phyloP scores from a whole-genome alignment of 2,329 filamentous ascomycete species.

The Amesomyces nigricolor region DNA sequence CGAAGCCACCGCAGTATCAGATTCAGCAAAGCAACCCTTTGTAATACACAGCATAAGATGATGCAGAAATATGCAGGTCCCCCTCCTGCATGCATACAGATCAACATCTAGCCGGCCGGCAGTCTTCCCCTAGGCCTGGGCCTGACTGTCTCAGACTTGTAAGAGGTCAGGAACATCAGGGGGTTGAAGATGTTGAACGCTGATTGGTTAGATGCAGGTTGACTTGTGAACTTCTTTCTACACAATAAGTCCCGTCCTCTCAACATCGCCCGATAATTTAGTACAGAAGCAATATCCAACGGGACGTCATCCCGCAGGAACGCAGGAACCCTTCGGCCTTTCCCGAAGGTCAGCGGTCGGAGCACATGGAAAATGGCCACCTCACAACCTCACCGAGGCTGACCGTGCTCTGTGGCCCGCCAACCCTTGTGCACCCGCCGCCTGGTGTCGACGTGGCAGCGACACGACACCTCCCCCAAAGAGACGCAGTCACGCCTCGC shows the following conservation, averaged over 20 bases:
- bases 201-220: not conserved
- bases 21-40: not conserved
- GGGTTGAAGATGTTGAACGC: not conserved
- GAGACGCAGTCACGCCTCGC: constrained; percentile 11
- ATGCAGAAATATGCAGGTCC: not conserved
- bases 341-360: not conserved
- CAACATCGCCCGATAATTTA: not conserved
- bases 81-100: constrained; percentile 6
- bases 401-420: not conserved
- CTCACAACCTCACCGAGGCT: not conserved
- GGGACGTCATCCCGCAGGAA: not conserved
- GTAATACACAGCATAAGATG: not conserved
- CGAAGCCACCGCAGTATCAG: no score
- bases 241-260: not conserved
- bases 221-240: no score
- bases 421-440: not conserved
- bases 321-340: not conserved
- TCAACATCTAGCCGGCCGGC: not conserved
- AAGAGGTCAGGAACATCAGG: not conserved
- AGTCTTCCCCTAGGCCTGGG: not conserved
- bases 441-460: constrained; percentile 10
- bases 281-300: not conserved
- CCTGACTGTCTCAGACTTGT: not conserved
- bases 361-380: not conserved
- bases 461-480: not conserved